phyloP scores from a whole-genome alignment of 2,329 filamentous ascomycete species.

The Davidsoniella eucalypti region DNA sequence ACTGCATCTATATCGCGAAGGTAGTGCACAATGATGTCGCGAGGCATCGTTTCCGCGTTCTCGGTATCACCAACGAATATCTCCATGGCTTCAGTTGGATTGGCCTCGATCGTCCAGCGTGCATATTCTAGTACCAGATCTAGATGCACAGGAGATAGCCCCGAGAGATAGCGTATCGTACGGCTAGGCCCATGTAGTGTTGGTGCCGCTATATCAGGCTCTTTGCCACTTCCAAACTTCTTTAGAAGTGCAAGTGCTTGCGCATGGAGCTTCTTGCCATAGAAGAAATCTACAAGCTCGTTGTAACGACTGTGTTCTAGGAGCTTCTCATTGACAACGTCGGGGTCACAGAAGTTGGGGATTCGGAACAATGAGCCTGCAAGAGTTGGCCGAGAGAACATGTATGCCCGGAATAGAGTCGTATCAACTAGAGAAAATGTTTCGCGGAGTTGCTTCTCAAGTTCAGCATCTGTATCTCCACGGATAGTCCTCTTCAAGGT shows the following conservation, averaged over 20 bases:
- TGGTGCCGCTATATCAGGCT: constrained; percentile 33
- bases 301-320: constrained; percentile 79
- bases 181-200: constrained; percentile 61
- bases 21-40: constrained; percentile 59
- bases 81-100: constrained; percentile 70
- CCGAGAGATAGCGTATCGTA: constrained; percentile 81
- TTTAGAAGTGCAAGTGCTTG: constrained; percentile 69
- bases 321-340: constrained; percentile 84
- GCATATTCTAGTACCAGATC: constrained; percentile 85
- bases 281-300: constrained; percentile 92
- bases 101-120: constrained; percentile 64
- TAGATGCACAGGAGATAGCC: constrained; percentile 69
- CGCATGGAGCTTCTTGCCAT: constrained; percentile 83
- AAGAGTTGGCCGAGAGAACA: constrained; percentile 75
- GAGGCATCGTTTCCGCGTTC: constrained; percentile 78
- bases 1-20: constrained; percentile 50
- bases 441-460: constrained; percentile 53
- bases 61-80: constrained; percentile 86
- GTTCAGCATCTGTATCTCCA: constrained; percentile 38
- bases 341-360: constrained; percentile 91
- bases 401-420: constrained; percentile 83
- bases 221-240: constrained; percentile 54
- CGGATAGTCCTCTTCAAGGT: constrained; percentile 35
- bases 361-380: constrained; percentile 86
- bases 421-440: constrained; percentile 83